Conservation (phyloP, 768 basidiomycete species). For the Neoboletus subvelutipes region DNA sequence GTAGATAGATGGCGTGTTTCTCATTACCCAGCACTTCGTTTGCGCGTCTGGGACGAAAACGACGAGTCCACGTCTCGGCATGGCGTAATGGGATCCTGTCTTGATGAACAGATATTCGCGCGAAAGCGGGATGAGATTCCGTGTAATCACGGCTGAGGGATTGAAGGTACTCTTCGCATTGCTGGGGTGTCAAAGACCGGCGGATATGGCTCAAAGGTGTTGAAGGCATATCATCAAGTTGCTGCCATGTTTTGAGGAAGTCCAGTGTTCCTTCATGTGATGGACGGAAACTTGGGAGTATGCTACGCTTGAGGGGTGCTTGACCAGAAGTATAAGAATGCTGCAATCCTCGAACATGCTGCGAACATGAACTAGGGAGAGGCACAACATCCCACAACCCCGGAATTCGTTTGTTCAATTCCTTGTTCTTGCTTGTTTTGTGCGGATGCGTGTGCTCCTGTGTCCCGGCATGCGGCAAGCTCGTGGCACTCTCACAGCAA, state of each 20-base stretch:
- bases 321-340: constrained; percentile 30
- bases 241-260: constrained; percentile 20
- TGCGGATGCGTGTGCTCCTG: background rate
- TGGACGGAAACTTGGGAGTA: background rate
- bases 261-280: constrained; percentile 9
- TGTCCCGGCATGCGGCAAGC: constrained; percentile 3
- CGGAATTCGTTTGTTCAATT: background rate
- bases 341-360: constrained; percentile 65
- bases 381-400: constrained; percentile 31
- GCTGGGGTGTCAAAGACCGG: constrained; percentile 10
- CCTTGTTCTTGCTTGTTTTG: constrained; percentile 6
- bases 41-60: constrained; percentile 73
- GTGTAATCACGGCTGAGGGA: constrained; percentile 20
- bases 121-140: constrained; percentile 50
- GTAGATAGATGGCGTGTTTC: constrained; percentile 62
- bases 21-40: constrained; percentile 81
- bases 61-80: constrained; percentile 63
- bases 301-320: constrained; percentile 10
- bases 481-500: constrained; percentile 5
- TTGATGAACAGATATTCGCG: constrained; percentile 35
- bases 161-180: constrained; percentile 18
- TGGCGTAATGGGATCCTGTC: constrained; percentile 17
- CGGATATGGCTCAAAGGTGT: background rate
- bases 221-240: background rate
- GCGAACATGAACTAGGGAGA: constrained; percentile 49